These are phyloP conservation scores for Xylona heveae DNA, from an alignment of 495 filamentous ascomycete species.

Conservation along the genomic window DNA sequence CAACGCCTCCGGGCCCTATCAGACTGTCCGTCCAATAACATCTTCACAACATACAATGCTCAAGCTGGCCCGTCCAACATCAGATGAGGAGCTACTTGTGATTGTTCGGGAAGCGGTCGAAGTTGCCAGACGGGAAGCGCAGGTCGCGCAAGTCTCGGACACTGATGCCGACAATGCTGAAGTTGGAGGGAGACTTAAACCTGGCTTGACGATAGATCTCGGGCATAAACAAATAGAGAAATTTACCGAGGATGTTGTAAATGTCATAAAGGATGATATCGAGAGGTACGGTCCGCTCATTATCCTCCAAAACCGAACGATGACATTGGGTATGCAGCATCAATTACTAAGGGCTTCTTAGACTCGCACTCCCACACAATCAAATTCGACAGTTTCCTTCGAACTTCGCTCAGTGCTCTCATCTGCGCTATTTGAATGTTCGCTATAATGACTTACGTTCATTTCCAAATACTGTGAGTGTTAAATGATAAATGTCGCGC, in stretches of 20 bases:
- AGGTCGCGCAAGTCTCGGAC: constrained; percentile 43
- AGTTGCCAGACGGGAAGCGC: constrained; percentile 42
- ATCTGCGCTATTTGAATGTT: constrained; percentile 88
- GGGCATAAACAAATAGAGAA: constrained; percentile 59
- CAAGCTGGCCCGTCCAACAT: constrained; percentile 12
- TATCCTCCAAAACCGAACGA: background rate
- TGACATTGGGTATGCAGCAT: constrained; percentile 3
- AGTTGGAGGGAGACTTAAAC: constrained; percentile 46
- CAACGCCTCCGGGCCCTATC: too few relatives aligned
- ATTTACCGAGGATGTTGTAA: constrained; percentile 75
- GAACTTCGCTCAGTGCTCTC: constrained; percentile 67
- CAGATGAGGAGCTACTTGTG: constrained; percentile 23
- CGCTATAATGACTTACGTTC: constrained; percentile 70
- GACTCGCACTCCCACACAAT: constrained; percentile 80
- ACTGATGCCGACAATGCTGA: constrained; percentile 35
- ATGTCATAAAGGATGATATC: constrained; percentile 80
- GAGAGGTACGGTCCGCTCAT: constrained; percentile 42
- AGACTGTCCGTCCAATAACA: too few relatives aligned
- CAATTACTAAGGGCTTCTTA: constrained; percentile 16
- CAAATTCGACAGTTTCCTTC: constrained; percentile 55
- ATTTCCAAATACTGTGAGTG: constrained; percentile 64
- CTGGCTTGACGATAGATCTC: constrained; percentile 72
- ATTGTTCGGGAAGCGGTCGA: constrained; percentile 45
- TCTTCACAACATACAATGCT: too few relatives aligned
- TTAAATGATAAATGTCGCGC: too few relatives aligned